phyloP scores from a whole-genome alignment of 371 early-diverging fungal genomes.

The Mucor lusitanicus region DNA sequence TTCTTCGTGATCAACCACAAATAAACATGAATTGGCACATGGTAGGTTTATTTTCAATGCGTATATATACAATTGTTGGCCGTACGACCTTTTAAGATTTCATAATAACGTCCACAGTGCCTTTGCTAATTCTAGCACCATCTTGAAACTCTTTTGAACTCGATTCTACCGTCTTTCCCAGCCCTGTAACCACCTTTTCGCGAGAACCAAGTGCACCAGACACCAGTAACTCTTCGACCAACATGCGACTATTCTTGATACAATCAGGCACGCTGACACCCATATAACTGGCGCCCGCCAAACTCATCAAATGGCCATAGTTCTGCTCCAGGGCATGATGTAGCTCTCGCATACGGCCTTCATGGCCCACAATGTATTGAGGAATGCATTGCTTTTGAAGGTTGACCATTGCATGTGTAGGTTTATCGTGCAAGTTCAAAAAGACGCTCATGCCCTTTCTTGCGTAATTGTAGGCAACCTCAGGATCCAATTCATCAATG shows the following conservation, averaged over 20 bases:
- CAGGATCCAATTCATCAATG: conserved; percentile 32
- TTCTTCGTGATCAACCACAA: neutral
- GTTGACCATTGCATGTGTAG: conserved; percentile 53
- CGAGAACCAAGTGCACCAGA: conserved; percentile 42
- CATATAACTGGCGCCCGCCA: conserved; percentile 80
- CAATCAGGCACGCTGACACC: conserved; percentile 92
- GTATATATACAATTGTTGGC: neutral
- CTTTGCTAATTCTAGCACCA: conserved; percentile 37
- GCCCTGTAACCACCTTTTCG: conserved; percentile 54
- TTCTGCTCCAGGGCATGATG: conserved; percentile 49
- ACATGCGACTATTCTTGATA: conserved; percentile 69
- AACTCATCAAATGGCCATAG: conserved; percentile 60
- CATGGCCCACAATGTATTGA: conserved; percentile 86
- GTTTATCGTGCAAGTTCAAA: conserved; percentile 58
- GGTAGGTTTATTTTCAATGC: neutral
- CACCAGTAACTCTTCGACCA: conserved; percentile 56
- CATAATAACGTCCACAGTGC: conserved; percentile 42
- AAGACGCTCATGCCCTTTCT: conserved; percentile 49
- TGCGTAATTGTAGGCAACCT: conserved; percentile 26
- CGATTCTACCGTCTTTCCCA: conserved; percentile 29
- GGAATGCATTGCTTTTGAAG: conserved; percentile 88
- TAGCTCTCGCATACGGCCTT: conserved; percentile 61
- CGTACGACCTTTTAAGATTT: conserved; percentile 19
- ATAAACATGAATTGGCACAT: too few species aligned
- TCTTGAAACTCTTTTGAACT: conserved; percentile 24